These are phyloP conservation scores for Capronia coronata DNA, from an alignment of 2,329 filamentous ascomycete species.

Conservation along the genomic window DNA sequence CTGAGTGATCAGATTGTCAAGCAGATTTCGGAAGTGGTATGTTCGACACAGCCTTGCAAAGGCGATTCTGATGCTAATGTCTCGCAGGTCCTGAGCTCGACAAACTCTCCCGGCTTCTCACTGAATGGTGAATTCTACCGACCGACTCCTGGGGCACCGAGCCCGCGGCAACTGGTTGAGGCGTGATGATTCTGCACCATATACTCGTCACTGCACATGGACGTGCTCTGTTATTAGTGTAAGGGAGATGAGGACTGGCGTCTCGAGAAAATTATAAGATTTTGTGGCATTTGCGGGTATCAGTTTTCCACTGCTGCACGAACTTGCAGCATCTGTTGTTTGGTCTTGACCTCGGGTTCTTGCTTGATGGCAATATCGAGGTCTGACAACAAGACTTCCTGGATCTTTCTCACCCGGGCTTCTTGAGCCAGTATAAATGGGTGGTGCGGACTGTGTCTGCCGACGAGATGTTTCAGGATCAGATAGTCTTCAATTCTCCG, in stretches of 20 bases:
- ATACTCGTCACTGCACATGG: slow-evolving; percentile 18
- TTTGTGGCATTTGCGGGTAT: not conserved
- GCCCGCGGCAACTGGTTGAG: slow-evolving; percentile 15
- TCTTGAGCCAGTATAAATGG: slow-evolving; percentile 57
- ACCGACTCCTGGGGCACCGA: slow-evolving; percentile 11
- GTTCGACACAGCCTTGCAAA: slow-evolving; percentile 28
- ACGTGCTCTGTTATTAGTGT: slow-evolving; percentile 40
- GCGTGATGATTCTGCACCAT: slow-evolving; percentile 1
- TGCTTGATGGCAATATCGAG: slow-evolving; percentile 58
- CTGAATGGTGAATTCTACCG: slow-evolving; percentile 66
- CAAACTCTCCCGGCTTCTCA: slow-evolving; percentile 77
- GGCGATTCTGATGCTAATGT: slow-evolving; percentile 29
- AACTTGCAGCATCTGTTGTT: slow-evolving; percentile 23
- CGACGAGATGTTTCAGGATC: slow-evolving; percentile 48
- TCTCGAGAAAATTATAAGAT: not conserved
- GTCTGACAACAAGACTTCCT: slow-evolving; percentile 59
- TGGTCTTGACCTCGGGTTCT: slow-evolving; percentile 36
- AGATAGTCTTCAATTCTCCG: slow-evolving; percentile 54
- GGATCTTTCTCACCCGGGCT: slow-evolving; percentile 50
- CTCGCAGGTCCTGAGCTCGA: slow-evolving; percentile 71
- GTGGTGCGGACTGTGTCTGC: slow-evolving; percentile 50
- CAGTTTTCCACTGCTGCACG: slow-evolving; percentile 17
- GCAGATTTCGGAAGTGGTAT: slow-evolving; percentile 64
- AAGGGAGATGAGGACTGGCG: slow-evolving; percentile 19
- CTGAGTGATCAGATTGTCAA: slow-evolving; percentile 57